Evolutionary conservation across 192 early-diverging fungal genomes (phyloP).

Genomic region (Linnemannia hyalina): DNA sequence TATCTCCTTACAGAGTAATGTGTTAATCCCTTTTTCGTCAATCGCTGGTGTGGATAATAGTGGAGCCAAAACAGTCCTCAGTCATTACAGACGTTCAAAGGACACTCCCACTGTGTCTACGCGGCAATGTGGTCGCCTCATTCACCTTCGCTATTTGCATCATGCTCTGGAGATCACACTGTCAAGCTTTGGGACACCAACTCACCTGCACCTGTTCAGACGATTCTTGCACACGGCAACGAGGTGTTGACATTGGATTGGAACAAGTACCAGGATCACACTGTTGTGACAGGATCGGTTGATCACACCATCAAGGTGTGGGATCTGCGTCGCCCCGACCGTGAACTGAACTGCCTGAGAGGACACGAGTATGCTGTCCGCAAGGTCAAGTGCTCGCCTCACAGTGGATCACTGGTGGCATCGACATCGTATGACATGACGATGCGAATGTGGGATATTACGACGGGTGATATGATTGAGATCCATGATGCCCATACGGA

Average conservation of each 20-base stretch:
- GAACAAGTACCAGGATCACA: slow-evolving; percentile 94
- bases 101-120: slow-evolving; percentile 96
- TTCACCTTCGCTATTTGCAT: slow-evolving; percentile 82
- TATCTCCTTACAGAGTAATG: not conserved
- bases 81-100: slow-evolving; percentile 89
- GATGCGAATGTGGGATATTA: slow-evolving; percentile 91
- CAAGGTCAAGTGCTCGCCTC: slow-evolving; percentile 93
- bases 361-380: slow-evolving; percentile 96
- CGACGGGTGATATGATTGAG: slow-evolving; percentile 66
- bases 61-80: slow-evolving; percentile 87
- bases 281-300: slow-evolving; percentile 90
- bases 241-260: slow-evolving; percentile 95
- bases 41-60: slow-evolving; percentile 49
- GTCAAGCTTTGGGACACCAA: slow-evolving; percentile 94
- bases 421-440: slow-evolving; percentile 98
- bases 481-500: slow-evolving; percentile 92
- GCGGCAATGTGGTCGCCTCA: slow-evolving; percentile 88
- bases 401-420: slow-evolving; percentile 82
- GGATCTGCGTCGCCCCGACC: slow-evolving; percentile 86
- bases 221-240: slow-evolving; percentile 83
- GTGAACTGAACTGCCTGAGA: slow-evolving; percentile 77
- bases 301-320: slow-evolving; percentile 92
- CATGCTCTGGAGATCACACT: slow-evolving; percentile 91
- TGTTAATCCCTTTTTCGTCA: not conserved
- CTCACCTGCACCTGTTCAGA: slow-evolving; percentile 70